These are phyloP conservation scores for Chlorella sp. DNA, from an alignment of 139 green algal species.

Conservation along the genomic window DNA sequence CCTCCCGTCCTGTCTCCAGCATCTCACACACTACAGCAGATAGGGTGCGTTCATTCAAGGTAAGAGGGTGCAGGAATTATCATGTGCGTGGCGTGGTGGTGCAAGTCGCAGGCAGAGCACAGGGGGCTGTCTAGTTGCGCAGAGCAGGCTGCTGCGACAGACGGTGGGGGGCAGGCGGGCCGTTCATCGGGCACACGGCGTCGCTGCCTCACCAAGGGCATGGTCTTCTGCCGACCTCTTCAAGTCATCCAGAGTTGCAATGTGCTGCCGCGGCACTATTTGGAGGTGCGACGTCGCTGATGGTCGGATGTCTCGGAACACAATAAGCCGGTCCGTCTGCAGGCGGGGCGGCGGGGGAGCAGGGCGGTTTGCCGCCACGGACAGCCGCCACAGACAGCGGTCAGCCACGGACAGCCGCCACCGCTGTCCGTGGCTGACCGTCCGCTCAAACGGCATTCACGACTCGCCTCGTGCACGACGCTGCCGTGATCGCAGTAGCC, in stretches of 20 bases:
- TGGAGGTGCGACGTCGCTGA: slow-evolving; percentile 41
- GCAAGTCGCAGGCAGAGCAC: neutral
- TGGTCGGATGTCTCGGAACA: slow-evolving; percentile 42
- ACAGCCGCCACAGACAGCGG: too few species aligned
- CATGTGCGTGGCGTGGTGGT: neutral
- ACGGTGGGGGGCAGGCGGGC: neutral
- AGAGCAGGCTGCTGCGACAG: neutral
- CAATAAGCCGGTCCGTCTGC: slow-evolving; percentile 47
- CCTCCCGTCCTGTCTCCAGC: neutral
- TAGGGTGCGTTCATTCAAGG: too few species aligned
- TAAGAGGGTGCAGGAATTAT: neutral
- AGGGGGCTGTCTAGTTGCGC: neutral
- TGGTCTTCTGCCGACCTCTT: slow-evolving; percentile 6
- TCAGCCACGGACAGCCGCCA: too few species aligned
- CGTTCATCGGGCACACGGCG: neutral
- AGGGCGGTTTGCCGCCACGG: neutral
- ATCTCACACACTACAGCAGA: neutral
- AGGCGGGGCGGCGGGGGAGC: neutral
- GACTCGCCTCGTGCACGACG: neutral
- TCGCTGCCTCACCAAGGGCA: slow-evolving; percentile 24
- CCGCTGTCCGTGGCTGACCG: too few species aligned
- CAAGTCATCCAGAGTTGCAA: slow-evolving; percentile 37
- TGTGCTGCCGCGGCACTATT: slow-evolving; percentile 37
- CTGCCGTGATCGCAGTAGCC: neutral
- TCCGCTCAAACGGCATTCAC: too few species aligned